Evolutionary conservation across 2,329 filamentous ascomycete genomes (phyloP).

Genomic region (Knufia fluminis): DNA sequence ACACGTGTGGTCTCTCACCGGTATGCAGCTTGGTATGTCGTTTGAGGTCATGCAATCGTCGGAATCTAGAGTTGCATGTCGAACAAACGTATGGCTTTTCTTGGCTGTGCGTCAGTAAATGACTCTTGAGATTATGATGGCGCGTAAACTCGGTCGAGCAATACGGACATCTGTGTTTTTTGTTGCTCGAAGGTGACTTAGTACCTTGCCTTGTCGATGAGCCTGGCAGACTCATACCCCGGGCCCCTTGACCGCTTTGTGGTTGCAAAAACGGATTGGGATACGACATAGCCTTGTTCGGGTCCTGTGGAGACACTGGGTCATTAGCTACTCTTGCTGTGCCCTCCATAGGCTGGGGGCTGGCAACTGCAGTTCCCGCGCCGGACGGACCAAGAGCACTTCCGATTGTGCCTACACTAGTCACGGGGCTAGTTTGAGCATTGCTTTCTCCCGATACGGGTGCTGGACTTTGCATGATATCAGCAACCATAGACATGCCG

Average conservation of each 20-base stretch:
- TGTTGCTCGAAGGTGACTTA: conserved; percentile 59
- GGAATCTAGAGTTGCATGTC: conserved; percentile 86
- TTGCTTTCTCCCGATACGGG: conserved; percentile 34
- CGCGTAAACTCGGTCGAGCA: conserved; percentile 95
- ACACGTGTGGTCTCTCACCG: conserved; percentile 89
- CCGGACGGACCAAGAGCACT: conserved; percentile 41
- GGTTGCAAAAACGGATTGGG: conserved; percentile 47
- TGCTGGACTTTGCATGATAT: conserved; percentile 41
- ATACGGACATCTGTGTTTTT: conserved; percentile 94
- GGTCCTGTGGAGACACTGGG: conserved; percentile 31
- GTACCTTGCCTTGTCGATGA: conserved; percentile 49
- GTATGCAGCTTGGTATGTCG: conserved; percentile 94
- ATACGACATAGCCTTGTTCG: conserved; percentile 54
- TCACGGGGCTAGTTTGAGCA: conserved; percentile 45
- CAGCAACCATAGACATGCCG: conserved; percentile 38
- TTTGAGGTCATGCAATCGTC: conserved; percentile 88
- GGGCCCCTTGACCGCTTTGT: conserved; percentile 41
- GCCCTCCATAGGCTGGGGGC: conserved; percentile 39
- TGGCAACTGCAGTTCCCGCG: conserved; percentile 40
- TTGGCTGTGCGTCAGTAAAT: conserved; percentile 93
- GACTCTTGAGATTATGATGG: conserved; percentile 95
- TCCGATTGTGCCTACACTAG: conserved; percentile 46
- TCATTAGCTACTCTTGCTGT: conserved; percentile 27
- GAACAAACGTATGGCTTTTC: conserved; percentile 95
- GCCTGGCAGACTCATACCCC: conserved; percentile 50